These are phyloP conservation scores for Syncephalis fuscata DNA, from an alignment of 371 early-diverging fungal genomes.

Conservation along the genomic window DNA sequence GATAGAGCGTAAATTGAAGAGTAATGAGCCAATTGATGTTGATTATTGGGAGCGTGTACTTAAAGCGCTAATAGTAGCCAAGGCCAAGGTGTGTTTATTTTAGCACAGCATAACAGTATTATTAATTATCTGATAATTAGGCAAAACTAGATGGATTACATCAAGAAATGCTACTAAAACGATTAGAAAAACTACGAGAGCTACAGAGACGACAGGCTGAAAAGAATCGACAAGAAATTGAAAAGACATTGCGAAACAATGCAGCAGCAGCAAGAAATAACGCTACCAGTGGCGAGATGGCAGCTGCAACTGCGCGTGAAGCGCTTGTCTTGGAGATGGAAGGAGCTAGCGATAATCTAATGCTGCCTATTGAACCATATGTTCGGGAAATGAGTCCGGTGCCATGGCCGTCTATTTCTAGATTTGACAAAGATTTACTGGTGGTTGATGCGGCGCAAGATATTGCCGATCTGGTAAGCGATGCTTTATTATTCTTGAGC, in stretches of 20 bases:
- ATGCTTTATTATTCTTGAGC: too few species aligned
- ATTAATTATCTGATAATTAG: slow-evolving; percentile 6
- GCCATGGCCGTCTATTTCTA: slow-evolving; percentile 20
- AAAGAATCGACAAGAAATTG: slow-evolving; percentile 47
- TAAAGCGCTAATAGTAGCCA: slow-evolving; percentile 59
- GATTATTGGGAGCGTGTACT: slow-evolving; percentile 89
- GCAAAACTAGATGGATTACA: slow-evolving; percentile 59
- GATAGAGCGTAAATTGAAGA: slow-evolving; percentile 47
- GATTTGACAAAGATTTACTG: slow-evolving; percentile 33
- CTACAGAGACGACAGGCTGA: slow-evolving; percentile 43
- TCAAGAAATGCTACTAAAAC: slow-evolving; percentile 41
- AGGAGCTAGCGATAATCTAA: slow-evolving; percentile 5
- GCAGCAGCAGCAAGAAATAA: slow-evolving; percentile 5
- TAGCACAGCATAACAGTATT: background rate
- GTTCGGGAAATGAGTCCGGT: slow-evolving; percentile 48
- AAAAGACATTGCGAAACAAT: slow-evolving; percentile 20
- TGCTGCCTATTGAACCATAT: slow-evolving; percentile 20
- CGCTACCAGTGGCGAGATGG: slow-evolving; percentile 8
- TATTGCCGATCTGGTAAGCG: background rate
- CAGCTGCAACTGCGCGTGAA: slow-evolving; percentile 18
- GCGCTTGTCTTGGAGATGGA: slow-evolving; percentile 3
- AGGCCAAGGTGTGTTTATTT: slow-evolving; percentile 34
- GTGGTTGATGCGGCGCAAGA: slow-evolving; percentile 46
- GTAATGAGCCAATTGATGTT: slow-evolving; percentile 63
- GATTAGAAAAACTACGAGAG: slow-evolving; percentile 48